phyloP scores from a whole-genome alignment of 2,329 filamentous ascomycete species.

The Tolypocladium amazonense region DNA sequence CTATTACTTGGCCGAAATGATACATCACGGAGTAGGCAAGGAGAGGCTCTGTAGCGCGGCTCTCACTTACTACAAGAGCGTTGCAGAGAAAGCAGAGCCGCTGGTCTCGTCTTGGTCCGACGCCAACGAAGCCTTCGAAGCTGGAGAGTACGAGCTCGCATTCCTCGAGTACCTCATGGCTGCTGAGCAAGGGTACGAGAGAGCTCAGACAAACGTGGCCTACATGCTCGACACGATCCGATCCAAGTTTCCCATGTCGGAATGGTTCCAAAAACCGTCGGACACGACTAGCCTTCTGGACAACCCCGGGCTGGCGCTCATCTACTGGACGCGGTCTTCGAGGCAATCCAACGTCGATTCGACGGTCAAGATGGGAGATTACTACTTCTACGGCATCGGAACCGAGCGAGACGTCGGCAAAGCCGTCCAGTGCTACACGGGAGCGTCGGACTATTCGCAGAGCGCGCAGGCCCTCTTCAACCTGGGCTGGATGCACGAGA shows the following conservation, averaged over 20 bases:
- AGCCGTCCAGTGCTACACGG: constrained; percentile 85
- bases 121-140: constrained; percentile 72
- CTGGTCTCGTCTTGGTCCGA: constrained; percentile 71
- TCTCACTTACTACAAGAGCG: constrained; percentile 71
- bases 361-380: constrained; percentile 96
- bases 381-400: constrained; percentile 79
- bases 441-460: constrained; percentile 81
- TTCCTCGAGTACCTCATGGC: constrained; percentile 76
- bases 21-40: constrained; percentile 66
- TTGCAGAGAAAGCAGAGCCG: constrained; percentile 62
- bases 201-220: constrained; percentile 81
- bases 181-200: constrained; percentile 86
- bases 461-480: constrained; percentile 96
- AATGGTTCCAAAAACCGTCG: constrained; percentile 35
- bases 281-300: constrained; percentile 29
- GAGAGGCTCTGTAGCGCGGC: constrained; percentile 71
- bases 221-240: constrained; percentile 70
- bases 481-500: constrained; percentile 98
- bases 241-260: constrained; percentile 28
- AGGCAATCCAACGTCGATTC: constrained; percentile 90
- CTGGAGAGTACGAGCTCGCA: constrained; percentile 69
- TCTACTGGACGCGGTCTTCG: constrained; percentile 92
- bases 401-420: constrained; percentile 64
- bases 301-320: constrained; percentile 57
- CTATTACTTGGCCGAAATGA: constrained; percentile 86